Base-by-base conservation (phyloP, 495 filamentous ascomycete species). In the Penicillium samsonianum region DNA sequence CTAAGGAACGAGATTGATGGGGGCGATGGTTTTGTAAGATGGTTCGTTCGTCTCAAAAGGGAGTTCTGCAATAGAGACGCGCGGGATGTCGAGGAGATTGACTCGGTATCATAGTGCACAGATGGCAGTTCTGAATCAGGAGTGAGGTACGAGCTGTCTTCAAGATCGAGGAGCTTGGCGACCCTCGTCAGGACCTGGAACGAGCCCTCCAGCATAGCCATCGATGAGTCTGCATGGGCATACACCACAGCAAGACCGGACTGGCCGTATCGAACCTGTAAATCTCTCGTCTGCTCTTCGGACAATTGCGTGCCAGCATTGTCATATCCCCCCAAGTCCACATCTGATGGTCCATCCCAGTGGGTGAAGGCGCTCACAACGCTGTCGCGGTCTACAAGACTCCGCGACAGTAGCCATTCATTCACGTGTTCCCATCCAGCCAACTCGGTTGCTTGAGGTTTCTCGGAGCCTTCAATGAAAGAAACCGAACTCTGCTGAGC, bases 271-370 rank as follows among this genome's bases (percentile, higher is more conserved):
- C 80, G 78, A 44, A 67, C 65, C 33, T 84, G 79, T 8, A 92
- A 71, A 50, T 82, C 69, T 38, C 73, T 74, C 31, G 77, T 73
- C 14, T 82, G 76, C 3, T 84, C 75, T 11, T 84, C 78, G 42
- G 79, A 71, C 7, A 86, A 51, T 65, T 79, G 79, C 38, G 65
- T 60, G 5, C 60, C 68, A 1, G 64, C 73, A 1, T 79, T 73
- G 10, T 75, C 82, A 71, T 86, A 91, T 8, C 86, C 89, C 17
- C 87, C 91, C 41, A 92, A 67, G 63, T 96, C 92, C 22, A 90
- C 78, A 73, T 96, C 91, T 46, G 75, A 74, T 4, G 92, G 91
- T 0, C 92, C 92, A 63, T 87, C 82, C 92, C 92, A 97, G 50
- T 88, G 81, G 45, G 81, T 76, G 57, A 92, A 79, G 10, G 84